Percentiles rank a stretch among this genome's conserved stretches.
Conservation (phyloP, 805 yeast genomes). For the Kodamaea leandrae region DNA sequence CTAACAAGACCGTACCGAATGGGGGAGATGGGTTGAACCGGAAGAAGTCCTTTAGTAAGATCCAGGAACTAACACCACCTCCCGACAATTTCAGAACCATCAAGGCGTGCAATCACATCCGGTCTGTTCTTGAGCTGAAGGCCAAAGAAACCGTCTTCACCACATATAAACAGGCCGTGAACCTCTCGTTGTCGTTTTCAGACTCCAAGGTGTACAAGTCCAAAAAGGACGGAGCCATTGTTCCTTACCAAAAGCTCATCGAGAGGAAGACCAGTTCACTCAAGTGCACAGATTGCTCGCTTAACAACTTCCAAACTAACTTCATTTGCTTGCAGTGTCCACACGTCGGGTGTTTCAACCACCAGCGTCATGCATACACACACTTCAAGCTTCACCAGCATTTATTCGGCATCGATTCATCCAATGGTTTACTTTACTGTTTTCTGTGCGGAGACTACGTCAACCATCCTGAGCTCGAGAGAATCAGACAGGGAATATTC, state of each 20-base stretch:
- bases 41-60: slow-evolving; percentile 6
- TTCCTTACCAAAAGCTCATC: slow-evolving; percentile 38
- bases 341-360: slow-evolving; percentile 64
- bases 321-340: slow-evolving; percentile 76
- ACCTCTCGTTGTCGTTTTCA: slow-evolving; percentile 38
- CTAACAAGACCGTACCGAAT: not conserved
- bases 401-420: slow-evolving; percentile 55
- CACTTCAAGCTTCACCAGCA: slow-evolving; percentile 36
- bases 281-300: slow-evolving; percentile 50
- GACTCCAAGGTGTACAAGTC: slow-evolving; percentile 26
- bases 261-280: slow-evolving; percentile 44
- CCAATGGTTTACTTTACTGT: slow-evolving; percentile 70
- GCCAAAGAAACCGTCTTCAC: slow-evolving; percentile 49
- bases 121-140: slow-evolving; percentile 45
- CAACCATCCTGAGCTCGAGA: slow-evolving; percentile 57
- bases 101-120: slow-evolving; percentile 50
- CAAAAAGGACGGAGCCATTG: slow-evolving; percentile 36
- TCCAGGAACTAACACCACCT: slow-evolving; percentile 14
- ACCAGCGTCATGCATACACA: slow-evolving; percentile 30
- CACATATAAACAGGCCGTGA: slow-evolving; percentile 53
- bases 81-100: slow-evolving; percentile 30
- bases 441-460: slow-evolving; percentile 75
- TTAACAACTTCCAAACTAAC: slow-evolving; percentile 41
- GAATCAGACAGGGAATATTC: slow-evolving; percentile 37
- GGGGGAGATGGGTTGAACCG: slow-evolving; percentile 1